Percentiles rank a stretch among this genome's conserved stretches.
Evolutionary conservation across 192 early-diverging fungal genomes (phyloP).

Genomic region (Rhizophagus sp.): DNA sequence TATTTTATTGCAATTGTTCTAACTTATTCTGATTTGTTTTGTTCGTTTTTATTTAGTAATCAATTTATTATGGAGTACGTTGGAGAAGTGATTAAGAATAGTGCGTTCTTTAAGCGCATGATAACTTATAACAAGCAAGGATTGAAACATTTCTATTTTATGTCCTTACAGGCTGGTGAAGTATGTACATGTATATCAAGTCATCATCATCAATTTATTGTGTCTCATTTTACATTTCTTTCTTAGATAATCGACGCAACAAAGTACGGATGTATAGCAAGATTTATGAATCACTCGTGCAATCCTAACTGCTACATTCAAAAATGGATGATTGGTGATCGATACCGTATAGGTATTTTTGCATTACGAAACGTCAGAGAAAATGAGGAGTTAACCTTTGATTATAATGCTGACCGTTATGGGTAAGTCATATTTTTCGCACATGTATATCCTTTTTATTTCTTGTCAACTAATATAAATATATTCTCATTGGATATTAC

Average conservation of each 20-base stretch:
- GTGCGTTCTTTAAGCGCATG: conserved; percentile 81
- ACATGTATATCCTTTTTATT: neutral
- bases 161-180: conserved; percentile 91
- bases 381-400: conserved; percentile 94
- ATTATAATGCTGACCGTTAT: conserved; percentile 97
- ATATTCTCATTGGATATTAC: conserved; percentile 7
- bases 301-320: conserved; percentile 92
- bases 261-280: conserved; percentile 86
- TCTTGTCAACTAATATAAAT: neutral
- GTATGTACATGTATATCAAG: conserved; percentile 37
- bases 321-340: conserved; percentile 95
- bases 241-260: conserved; percentile 91
- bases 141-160: conserved; percentile 96
- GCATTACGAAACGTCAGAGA: conserved; percentile 70
- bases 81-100: conserved; percentile 89
- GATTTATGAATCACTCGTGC: conserved; percentile 99
- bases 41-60: conserved; percentile 51
- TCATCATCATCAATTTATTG: neutral
- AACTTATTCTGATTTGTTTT: neutral
- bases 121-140: conserved; percentile 80
- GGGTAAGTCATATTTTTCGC: conserved; percentile 51
- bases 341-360: conserved; percentile 96
- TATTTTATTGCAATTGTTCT: neutral
- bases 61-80: conserved; percentile 97
- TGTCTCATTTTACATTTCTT: conserved; percentile 6